Percentiles rank a stretch among this genome's conserved stretches.
Conservation (phyloP, 805 yeast genomes). For the Yamadazyma tumulicola region DNA sequence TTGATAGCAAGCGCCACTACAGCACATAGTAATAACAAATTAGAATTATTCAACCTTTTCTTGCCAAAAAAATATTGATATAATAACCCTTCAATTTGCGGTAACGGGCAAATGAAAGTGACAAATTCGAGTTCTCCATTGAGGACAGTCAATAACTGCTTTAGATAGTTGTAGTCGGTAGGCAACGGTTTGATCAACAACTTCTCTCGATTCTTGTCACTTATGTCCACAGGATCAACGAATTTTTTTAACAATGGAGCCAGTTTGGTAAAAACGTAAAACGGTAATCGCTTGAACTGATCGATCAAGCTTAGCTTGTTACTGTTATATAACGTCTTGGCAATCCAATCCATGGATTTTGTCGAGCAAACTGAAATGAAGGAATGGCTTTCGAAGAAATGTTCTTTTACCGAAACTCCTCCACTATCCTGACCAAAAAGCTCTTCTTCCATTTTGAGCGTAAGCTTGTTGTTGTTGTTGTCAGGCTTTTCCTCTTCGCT, state of each 20-base stretch:
- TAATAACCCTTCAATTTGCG: slow-evolving; percentile 1
- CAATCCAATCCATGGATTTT: slow-evolving; percentile 32
- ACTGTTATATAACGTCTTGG: slow-evolving; percentile 20
- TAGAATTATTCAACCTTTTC: slow-evolving; percentile 7
- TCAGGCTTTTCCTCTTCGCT: too few relatives aligned
- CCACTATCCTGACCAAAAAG: neutral
- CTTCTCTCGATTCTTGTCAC: slow-evolving; percentile 15
- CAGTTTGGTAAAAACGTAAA: slow-evolving; percentile 17
- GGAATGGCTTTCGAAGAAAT: slow-evolving; percentile 36
- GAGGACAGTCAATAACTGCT: slow-evolving; percentile 3
- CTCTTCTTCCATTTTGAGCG: neutral
- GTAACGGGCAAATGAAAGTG: neutral
- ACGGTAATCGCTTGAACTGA: slow-evolving; percentile 30
- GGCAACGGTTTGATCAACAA: slow-evolving; percentile 23
- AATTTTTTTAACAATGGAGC: slow-evolving; percentile 20
- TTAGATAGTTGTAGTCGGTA: slow-evolving; percentile 11
- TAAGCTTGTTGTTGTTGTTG: neutral
- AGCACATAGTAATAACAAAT: slow-evolving; percentile 8
- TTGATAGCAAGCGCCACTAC: slow-evolving; percentile 4
- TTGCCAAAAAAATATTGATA: slow-evolving; percentile 4
- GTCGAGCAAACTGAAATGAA: slow-evolving; percentile 32
- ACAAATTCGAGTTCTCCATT: neutral
- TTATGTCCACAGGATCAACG: slow-evolving; percentile 28
- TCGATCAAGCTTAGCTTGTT: slow-evolving; percentile 14
- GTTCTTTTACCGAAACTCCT: slow-evolving; percentile 9